Evolutionary conservation across 768 basidiomycete genomes (phyloP).

Genomic region (Suillus cothurnatus): DNA sequence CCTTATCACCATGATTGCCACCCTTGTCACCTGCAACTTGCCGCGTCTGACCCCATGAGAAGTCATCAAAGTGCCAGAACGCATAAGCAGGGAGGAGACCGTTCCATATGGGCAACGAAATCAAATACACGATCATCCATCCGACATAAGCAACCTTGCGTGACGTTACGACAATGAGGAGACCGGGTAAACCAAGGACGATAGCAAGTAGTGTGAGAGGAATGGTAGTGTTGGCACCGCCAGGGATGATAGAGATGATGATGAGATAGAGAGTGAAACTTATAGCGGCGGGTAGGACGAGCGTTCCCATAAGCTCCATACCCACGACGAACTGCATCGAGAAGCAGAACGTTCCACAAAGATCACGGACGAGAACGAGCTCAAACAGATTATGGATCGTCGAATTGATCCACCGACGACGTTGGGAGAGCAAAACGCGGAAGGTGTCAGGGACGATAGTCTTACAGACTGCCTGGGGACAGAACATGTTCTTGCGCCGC

Average conservation of each 20-base stretch:
- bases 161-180: slow-evolving; percentile 95
- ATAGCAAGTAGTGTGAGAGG: slow-evolving; percentile 92
- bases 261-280: slow-evolving; percentile 95
- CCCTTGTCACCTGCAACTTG: slow-evolving; percentile 75
- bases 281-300: slow-evolving; percentile 97
- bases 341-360: slow-evolving; percentile 99
- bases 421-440: slow-evolving; percentile 89
- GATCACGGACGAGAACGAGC: slow-evolving; percentile 89
- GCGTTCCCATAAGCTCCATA: slow-evolving; percentile 96
- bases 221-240: slow-evolving; percentile 76
- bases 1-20: slow-evolving; percentile 85
- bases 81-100: slow-evolving; percentile 93
- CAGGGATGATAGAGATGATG: slow-evolving; percentile 83
- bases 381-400: slow-evolving; percentile 98
- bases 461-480: slow-evolving; percentile 98
- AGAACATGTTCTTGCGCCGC: slow-evolving; percentile 98
- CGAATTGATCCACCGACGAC: slow-evolving; percentile 99
- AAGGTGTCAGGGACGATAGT: slow-evolving; percentile 98
- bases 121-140: slow-evolving; percentile 95
- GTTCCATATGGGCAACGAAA: slow-evolving; percentile 97
- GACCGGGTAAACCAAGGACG: slow-evolving; percentile 93
- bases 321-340: slow-evolving; percentile 99
- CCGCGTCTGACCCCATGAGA: slow-evolving; percentile 96
- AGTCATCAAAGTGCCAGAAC: slow-evolving; percentile 99
- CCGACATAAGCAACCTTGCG: slow-evolving; percentile 93